These are phyloP conservation scores for Colletotrichum simmondsii DNA, from an alignment of 2,329 filamentous ascomycete genomes.

Conservation along the genomic window DNA sequence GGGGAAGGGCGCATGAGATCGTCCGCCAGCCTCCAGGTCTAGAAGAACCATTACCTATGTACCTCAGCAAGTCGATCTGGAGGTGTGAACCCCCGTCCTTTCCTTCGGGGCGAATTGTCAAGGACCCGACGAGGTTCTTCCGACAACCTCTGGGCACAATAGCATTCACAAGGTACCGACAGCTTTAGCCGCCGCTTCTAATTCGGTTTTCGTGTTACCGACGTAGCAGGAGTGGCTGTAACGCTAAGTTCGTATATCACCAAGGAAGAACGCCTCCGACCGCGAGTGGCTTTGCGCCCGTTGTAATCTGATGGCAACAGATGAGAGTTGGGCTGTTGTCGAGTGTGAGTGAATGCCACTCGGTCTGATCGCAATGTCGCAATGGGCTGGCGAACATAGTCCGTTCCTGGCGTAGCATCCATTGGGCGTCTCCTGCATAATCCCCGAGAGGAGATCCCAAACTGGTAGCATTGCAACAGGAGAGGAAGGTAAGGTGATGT, in stretches of 20 bases:
- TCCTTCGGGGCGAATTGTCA: neutral
- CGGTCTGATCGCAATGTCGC: slow-evolving; percentile 13
- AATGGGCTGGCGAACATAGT: slow-evolving; percentile 9
- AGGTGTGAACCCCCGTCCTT: neutral
- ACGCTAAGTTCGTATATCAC: neutral
- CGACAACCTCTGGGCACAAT: neutral
- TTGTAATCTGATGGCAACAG: neutral
- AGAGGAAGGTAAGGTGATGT: slow-evolving; percentile 3
- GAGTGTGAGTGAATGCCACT: neutral
- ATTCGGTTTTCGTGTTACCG: neutral
- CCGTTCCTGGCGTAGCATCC: slow-evolving; percentile 1
- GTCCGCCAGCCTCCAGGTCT: too few relatives aligned
- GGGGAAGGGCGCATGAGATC: neutral
- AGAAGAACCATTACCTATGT: neutral
- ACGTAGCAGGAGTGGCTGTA: neutral
- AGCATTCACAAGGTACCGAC: neutral
- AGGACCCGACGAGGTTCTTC: neutral
- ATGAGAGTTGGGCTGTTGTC: neutral
- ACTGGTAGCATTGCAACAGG: neutral
- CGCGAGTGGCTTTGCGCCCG: neutral
- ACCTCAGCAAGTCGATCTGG: neutral
- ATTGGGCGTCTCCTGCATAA: neutral
- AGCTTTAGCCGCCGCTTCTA: neutral
- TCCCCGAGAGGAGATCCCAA: slow-evolving; percentile 1
- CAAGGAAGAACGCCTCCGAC: neutral